These are phyloP conservation scores for Podosphaera xanthii DNA, from an alignment of 2,329 filamentous ascomycete species.

Conservation along the genomic window DNA sequence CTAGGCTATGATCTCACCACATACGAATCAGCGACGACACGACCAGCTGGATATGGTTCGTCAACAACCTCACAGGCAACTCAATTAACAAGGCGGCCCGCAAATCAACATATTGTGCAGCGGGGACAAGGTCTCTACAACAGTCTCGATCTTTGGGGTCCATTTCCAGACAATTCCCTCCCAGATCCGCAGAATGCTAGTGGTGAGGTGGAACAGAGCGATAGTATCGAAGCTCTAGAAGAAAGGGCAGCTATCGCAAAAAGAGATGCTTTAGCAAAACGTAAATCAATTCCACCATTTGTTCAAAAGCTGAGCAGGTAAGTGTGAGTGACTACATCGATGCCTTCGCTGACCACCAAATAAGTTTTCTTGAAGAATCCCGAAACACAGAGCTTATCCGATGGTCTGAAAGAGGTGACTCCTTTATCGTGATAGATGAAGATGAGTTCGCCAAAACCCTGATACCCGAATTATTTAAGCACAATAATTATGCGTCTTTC, in stretches of 20 bases:
- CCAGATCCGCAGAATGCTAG: constrained; percentile 14
- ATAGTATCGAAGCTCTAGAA: constrained; percentile 60
- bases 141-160: constrained; percentile 19
- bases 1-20: constrained; percentile 12
- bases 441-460: constrained; percentile 61
- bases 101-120: constrained; percentile 5
- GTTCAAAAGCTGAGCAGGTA: constrained; percentile 96
- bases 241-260: constrained; percentile 62
- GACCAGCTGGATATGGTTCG: constrained; percentile 12
- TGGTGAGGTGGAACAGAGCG: constrained; percentile 29
- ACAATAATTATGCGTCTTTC: constrained; percentile 60
- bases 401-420: constrained; percentile 92
- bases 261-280: constrained; percentile 66
- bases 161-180: constrained; percentile 18
- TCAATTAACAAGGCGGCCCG: constrained; percentile 15
- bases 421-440: constrained; percentile 89
- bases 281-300: constrained; percentile 92
- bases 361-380: constrained; percentile 74
- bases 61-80: constrained; percentile 10
- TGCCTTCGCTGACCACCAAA: neutral
- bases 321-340: constrained; percentile 11
- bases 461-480: constrained; percentile 56
- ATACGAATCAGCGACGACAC: constrained; percentile 5
- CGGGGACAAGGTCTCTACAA: constrained; percentile 12
- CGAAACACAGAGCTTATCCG: constrained; percentile 89